phyloP scores from a whole-genome alignment of 2,329 filamentous ascomycete genomes.

The Fusarium domesticum region DNA sequence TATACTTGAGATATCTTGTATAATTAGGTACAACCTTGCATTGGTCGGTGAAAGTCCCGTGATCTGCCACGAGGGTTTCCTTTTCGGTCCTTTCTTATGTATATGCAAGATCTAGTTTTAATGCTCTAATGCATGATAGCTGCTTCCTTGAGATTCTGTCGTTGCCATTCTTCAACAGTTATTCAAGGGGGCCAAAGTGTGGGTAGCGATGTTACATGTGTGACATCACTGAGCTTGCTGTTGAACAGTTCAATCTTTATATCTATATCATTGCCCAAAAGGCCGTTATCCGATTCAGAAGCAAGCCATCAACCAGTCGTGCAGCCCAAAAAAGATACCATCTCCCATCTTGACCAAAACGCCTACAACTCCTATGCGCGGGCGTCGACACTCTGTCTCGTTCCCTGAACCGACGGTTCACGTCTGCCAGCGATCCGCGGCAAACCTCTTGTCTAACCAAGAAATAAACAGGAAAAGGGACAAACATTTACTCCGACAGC shows the following conservation, averaged over 20 bases:
- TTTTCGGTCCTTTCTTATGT: too few relatives aligned
- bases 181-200: too few relatives aligned
- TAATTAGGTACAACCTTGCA: too few relatives aligned
- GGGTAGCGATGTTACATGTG: neutral
- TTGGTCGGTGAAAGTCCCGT: too few relatives aligned
- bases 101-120: too few relatives aligned
- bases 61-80: too few relatives aligned
- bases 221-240: neutral
- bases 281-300: neutral
- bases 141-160: too few relatives aligned
- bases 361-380: slow-evolving; percentile 24
- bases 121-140: too few relatives aligned
- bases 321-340: neutral
- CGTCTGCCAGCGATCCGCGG: slow-evolving; percentile 17
- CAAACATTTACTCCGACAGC: slow-evolving; percentile 17
- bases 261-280: slow-evolving; percentile 1
- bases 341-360: slow-evolving; percentile 19
- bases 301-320: neutral
- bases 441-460: slow-evolving; percentile 23
- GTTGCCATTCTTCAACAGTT: too few relatives aligned
- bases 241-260: slow-evolving; percentile 11
- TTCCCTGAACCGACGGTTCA: slow-evolving; percentile 13
- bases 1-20: too few relatives aligned
- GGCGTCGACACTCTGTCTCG: slow-evolving; percentile 5
- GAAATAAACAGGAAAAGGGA: slow-evolving; percentile 10